A percentile compares a stretch with the other conserved stretches of the same genome.
Conservation (phyloP, 176 grass and related monocot genomes). For the Avena eriantha region DNA sequence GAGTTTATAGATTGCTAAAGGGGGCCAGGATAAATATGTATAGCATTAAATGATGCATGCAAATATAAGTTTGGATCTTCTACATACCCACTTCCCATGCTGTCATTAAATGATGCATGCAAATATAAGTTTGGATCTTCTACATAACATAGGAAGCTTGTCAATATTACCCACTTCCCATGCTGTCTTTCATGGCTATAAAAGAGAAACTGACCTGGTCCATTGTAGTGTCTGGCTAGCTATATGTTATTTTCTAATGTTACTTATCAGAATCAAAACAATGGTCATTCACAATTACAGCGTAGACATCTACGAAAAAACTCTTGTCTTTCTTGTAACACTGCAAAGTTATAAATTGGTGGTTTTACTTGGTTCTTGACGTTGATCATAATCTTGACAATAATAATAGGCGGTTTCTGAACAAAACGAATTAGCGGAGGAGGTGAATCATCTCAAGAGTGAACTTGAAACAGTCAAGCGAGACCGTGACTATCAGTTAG, state of each 20-base stretch:
- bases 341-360: not conserved
- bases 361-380: not conserved
- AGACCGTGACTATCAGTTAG: conserved; percentile 13
- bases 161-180: not conserved
- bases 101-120: not conserved
- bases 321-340: not conserved
- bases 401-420: not conserved
- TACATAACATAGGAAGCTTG: not conserved
- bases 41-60: not conserved
- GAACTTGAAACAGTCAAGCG: conserved; percentile 27
- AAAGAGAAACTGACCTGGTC: not conserved
- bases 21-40: not conserved
- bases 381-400: not conserved
- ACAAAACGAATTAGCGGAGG: not conserved
- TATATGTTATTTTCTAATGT: not conserved
- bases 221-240: not conserved
- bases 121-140: not conserved
- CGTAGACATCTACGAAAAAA: not conserved
- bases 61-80: not conserved
- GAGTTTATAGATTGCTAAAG: not conserved
- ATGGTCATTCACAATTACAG: not conserved
- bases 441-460: not conserved
- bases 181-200: not conserved
- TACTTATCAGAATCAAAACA: not conserved
- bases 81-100: not conserved